Conservation (phyloP, 75 land plant genomes). For the Selaginella tamariscina region DNA sequence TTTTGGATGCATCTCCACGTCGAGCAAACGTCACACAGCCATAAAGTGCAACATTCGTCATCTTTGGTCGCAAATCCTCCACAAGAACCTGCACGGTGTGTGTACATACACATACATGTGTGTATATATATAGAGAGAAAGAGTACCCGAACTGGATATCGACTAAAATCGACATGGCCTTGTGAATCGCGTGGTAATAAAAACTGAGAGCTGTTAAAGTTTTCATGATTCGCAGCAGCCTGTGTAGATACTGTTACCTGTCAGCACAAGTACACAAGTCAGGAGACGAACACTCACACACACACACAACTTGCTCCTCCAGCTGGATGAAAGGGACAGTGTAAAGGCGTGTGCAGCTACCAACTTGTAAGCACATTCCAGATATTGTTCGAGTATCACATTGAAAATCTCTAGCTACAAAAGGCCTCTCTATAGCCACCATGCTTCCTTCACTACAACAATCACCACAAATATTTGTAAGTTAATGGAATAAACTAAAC, state of each 20-base stretch:
- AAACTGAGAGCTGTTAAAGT: slow-evolving; percentile 42
- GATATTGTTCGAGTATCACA: slow-evolving; percentile 17
- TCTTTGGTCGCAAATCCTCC: slow-evolving; percentile 19
- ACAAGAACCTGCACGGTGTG: slow-evolving; percentile 16
- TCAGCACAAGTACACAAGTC: slow-evolving; percentile 26
- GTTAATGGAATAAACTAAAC: no score
- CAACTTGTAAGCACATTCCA: slow-evolving; percentile 61
- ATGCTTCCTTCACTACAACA: slow-evolving; percentile 65
- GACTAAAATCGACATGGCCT: slow-evolving; percentile 62
- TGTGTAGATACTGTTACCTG: slow-evolving; percentile 8
- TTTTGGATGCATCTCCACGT: not conserved
- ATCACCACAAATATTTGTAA: not conserved
- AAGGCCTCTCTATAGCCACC: slow-evolving; percentile 80
- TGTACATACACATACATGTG: not conserved
- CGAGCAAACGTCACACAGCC: slow-evolving; percentile 14
- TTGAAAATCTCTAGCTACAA: slow-evolving; percentile 33
- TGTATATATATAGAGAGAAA: not conserved
- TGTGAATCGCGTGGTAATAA: slow-evolving; percentile 67
- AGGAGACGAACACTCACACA: not conserved
- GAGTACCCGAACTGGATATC: slow-evolving; percentile 58
- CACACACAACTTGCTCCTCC: slow-evolving; percentile 52
- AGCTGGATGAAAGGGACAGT: slow-evolving; percentile 35
- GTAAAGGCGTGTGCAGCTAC: slow-evolving; percentile 67
- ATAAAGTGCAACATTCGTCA: slow-evolving; percentile 23
- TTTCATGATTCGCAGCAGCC: not conserved